Base-by-base conservation (phyloP, 2,329 filamentous ascomycete species). In the Stagonosporopsis rhizophila region DNA sequence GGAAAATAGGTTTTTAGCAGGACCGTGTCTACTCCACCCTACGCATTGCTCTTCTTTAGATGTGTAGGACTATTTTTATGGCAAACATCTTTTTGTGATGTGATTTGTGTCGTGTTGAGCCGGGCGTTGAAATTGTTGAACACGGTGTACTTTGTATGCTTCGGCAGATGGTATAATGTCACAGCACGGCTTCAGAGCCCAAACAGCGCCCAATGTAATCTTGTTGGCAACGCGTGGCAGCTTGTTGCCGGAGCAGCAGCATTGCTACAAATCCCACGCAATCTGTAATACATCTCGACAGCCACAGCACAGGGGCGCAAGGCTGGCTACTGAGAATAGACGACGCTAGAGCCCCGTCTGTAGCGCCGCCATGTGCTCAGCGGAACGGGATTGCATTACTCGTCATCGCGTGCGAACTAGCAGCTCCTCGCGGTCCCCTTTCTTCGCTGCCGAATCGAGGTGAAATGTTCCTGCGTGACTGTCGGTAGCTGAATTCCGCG, bases 21-120 rank as follows among this genome's bases (percentile, higher is more conserved):
- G 75, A 75, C 79, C 78, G 75, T 78, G 80, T 81, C 79, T 79
- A 76, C 78, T 81, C 79, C 80, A 82, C 80, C 79, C 79, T 80
- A 77, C 76, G 70, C 73, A 72, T 75, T 75, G 69, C 70, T 60
- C 62, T 11, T 62, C 52, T 60, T 65, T 74, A 74, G 69, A 74
- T 72, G 72, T 66, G 75, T 74, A 77, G 79, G 79, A 81, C 79
- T 81, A 79, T 73, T 70, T 76, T 65, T 74, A 72, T 67, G 79
- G 80, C 78, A 78, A 74, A 81, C 78, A 81, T 78, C 38, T 58
- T 41, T 41, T 59, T 17, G 50, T 54, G 41, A 56, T 41, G 25
- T 34, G n/a, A 3, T n/a, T 41, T 15, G 3, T 48, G 11, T 48
- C 35, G 23, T 14, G 44, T 35, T 37, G 34, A 4, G 7, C 19